Evolutionary conservation across 441 rosid genomes (phyloP), one percentile per base, ranked within the genome.

Genomic region (Omphalea diandra): DNA sequence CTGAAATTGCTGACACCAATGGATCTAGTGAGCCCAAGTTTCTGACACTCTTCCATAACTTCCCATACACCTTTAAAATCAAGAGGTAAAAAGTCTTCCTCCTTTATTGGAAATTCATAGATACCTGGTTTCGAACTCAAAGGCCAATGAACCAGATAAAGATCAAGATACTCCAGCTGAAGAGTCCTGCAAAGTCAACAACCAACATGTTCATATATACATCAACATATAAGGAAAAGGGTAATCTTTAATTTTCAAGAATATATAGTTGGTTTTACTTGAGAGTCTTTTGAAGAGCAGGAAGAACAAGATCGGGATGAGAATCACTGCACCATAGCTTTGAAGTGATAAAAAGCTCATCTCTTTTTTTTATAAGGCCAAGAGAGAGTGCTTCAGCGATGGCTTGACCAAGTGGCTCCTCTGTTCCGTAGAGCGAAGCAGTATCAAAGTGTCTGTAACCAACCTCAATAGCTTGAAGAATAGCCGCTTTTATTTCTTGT

Each of bases 1-100:
- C 94, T 82, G 79, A 88, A 88, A 71, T 90, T 90, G 80, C 90
- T 79, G 33, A 85, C 90, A n/a, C 94, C 92, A 12, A 88, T 86
- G 65, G 85, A 77, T 38, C 85, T 88, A 4, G 88, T 74, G 27
- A 81, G 82, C 18, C 89, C 90, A 0, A 88, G 83, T 68, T 70
- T 80, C 54, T 77, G 82, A 22, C 91, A 85, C 10, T 86, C 82
- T 57, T 87, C 91, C 94, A 90, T 88, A 14, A 85, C 93, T 17
- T 73, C 80, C 91, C 93, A 88, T 3, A 87, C 88, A 10, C 74
- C n/a, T 54, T 68, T 68, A 32, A 75, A 82, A 67, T 90, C 85
- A 84, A 81, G 78, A 24, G 85, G 75, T 1, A 74, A 49, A 26
- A 83, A 75, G 43, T 83, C 80, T 46, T 80, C 85, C 43, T 78